phyloP scores from a whole-genome alignment of 805 yeast species.

The Tanozyma kutaoensis region DNA sequence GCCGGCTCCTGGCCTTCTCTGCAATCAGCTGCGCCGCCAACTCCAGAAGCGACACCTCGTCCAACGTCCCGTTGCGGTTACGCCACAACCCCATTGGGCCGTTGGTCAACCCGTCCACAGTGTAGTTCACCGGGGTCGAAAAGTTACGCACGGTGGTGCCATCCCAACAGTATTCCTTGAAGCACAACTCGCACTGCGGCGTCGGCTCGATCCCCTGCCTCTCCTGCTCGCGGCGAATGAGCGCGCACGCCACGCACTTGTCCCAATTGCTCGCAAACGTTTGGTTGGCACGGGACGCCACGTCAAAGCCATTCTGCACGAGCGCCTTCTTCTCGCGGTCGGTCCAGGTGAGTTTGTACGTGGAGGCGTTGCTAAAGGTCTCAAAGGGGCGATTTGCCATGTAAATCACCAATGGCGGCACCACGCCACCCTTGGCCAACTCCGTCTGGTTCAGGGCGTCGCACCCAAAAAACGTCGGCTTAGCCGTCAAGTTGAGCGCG shows the following conservation, averaged over 20 bases:
- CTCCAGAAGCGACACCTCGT: too few relatives aligned
- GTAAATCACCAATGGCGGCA: slow-evolving; percentile 70
- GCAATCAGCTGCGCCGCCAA: too few relatives aligned
- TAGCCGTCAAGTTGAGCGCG: slow-evolving; percentile 44
- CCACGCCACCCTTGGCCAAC: slow-evolving; percentile 24
- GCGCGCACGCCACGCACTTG: slow-evolving; percentile 73
- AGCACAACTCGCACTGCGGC: slow-evolving; percentile 64
- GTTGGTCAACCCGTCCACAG: background rate
- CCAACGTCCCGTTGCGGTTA: too few relatives aligned
- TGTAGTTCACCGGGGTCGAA: background rate
- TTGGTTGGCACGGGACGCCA: slow-evolving; percentile 47
- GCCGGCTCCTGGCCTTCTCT: too few relatives aligned
- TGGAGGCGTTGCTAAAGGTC: slow-evolving; percentile 57
- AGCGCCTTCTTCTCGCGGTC: slow-evolving; percentile 43
- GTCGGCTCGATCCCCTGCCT: slow-evolving; percentile 44
- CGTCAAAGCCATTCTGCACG: slow-evolving; percentile 65
- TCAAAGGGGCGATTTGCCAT: slow-evolving; percentile 62
- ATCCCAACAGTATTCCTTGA: slow-evolving; percentile 65
- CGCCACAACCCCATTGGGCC: background rate
- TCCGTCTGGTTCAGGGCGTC: slow-evolving; percentile 48
- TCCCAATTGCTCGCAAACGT: slow-evolving; percentile 60
- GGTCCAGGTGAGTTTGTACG: slow-evolving; percentile 51
- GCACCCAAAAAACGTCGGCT: slow-evolving; percentile 80
- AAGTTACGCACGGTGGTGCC: slow-evolving; percentile 17
- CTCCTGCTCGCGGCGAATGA: slow-evolving; percentile 67